Evolutionary conservation across 768 basidiomycete species (phyloP).

Genomic region (Termitomyces sp.): DNA sequence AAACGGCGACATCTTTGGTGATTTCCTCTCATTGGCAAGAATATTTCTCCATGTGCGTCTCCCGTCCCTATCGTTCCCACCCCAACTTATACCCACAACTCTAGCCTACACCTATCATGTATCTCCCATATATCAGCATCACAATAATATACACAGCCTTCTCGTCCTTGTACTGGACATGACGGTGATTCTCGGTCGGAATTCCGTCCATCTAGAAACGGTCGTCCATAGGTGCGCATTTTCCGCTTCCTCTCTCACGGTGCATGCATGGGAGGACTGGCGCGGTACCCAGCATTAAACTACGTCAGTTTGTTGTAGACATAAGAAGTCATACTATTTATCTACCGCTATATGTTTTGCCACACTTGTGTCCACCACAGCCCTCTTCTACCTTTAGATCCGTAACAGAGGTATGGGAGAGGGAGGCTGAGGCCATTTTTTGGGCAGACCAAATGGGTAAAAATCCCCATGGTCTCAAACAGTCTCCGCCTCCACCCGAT

Average conservation of each 20-base stretch:
- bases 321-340: too few species aligned
- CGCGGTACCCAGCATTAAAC: too few species aligned
- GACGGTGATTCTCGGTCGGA: slow-evolving; percentile 22
- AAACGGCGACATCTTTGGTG: slow-evolving; percentile 76
- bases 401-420: too few species aligned
- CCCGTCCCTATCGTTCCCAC: neutral
- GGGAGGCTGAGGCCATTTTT: too few species aligned
- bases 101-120: neutral
- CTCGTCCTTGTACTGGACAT: neutral
- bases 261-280: neutral
- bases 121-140: slow-evolving; percentile 6
- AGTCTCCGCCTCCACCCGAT: slow-evolving; percentile 6
- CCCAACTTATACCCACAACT: neutral
- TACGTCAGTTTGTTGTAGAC: too few species aligned
- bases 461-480: slow-evolving; percentile 10
- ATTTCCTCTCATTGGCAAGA: slow-evolving; percentile 12
- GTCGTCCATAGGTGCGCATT: slow-evolving; percentile 19
- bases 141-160: slow-evolving; percentile 4
- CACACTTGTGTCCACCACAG: too few species aligned
- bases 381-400: too few species aligned
- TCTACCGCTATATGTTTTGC: too few species aligned
- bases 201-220: slow-evolving; percentile 25
- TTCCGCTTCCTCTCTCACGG: slow-evolving; percentile 19
- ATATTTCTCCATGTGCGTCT: slow-evolving; percentile 1
- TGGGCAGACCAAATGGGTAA: too few species aligned